Base-by-base conservation (phyloP, 352 stramenopile genomes). In the Phytophthora cactorum region DNA sequence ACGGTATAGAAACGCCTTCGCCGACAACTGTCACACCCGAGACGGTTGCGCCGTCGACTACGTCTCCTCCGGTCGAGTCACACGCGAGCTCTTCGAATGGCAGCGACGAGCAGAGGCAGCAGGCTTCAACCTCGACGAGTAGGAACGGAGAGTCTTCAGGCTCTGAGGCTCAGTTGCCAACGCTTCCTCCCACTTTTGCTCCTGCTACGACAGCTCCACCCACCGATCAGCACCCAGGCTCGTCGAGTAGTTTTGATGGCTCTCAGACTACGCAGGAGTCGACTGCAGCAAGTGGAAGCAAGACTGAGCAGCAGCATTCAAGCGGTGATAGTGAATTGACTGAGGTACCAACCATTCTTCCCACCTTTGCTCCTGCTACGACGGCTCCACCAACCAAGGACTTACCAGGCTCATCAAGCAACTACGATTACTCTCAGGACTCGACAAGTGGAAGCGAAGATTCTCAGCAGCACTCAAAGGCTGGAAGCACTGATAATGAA, bases 141-240 rank as follows among this genome's bases (percentile, higher is more conserved):
- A 34, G 55, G 15, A 54, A 25, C 22, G 56, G 32, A 38, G 56
- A 22, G 12, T 7, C 44, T 28, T 28, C 58, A 64, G 10, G 29
- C 34, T 12, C 34, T 39, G 36, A 43, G 36, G 61, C 59, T 10
- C 49, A 50, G 25, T 6, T 34, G n/a, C 46, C 58, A 28, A 65
- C 46, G 3, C 11, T 36, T 12, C 11, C 28, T 12, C 49, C 58
- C 29, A 59, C 58, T 14, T 17, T 25, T 22, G 25, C 25, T 29
- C 59, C 59, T 5, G 14, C 32, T 5, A 54, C 50, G 50, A 60
- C 50, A 3, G 22, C 29, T 50, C 50, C 57, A 43, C 38, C 59
- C 22, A 31, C 15, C 29, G 59, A 54, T 4, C 49, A 59, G 36
- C 47, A 52, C n/a, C 11, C 11, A 36, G 27, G 32, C 17, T 55